Base-by-base conservation (phyloP, 495 filamentous ascomycete species). In the Friedmanniomyces endolithicus region DNA sequence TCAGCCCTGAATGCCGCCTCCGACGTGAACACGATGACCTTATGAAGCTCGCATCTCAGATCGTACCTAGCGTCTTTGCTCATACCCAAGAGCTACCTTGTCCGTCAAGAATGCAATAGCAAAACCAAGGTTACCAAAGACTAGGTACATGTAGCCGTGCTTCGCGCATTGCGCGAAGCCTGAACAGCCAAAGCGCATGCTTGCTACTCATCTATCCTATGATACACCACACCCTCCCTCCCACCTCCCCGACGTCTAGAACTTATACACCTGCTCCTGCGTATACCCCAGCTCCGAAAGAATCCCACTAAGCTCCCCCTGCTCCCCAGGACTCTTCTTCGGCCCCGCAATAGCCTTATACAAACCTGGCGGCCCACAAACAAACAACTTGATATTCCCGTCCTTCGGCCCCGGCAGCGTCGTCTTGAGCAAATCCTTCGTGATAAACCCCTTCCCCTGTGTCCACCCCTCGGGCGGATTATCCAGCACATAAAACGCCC, bases 251-350 rank as follows among this genome's bases (percentile, higher is more conserved):
- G 6, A 6, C 24, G 44, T 48, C 53, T 86, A 98, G 69, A 98
- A 98, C 77, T 98, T 98, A 75, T 86, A 97, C 24, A 98, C 94
- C 75, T 98, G 94, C 44, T 96, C 92, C 72, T 87, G 76, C 53
- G 64, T 77, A 74, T 96, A 98, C 17, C 92, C 92, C 49, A 98
- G 71, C 67, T 97, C 88, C 77, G 88, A 86, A 64, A 98, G 71
- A 60, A 82, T 68, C 53, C 92, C 92, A 6, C 71, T 71, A 37
- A 98, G 72, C 77, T 97, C 92, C 44, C 92, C 92, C 72, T 98
- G 92, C 65, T 98, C 90, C 56, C 76, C 72, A 11, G 90, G 90
- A 66, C 82, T 88, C 69, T 84, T 84, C 83, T 97, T 98, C 62
- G 65, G 71, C 41, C 92, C 92, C 48, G 85, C 88, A 58, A 98